Percentiles rank a stretch among this genome's conserved stretches.
These are phyloP conservation scores for Graphilbum fragrans DNA, from an alignment of 2,329 filamentous ascomycete species.

Conservation along the genomic window DNA sequence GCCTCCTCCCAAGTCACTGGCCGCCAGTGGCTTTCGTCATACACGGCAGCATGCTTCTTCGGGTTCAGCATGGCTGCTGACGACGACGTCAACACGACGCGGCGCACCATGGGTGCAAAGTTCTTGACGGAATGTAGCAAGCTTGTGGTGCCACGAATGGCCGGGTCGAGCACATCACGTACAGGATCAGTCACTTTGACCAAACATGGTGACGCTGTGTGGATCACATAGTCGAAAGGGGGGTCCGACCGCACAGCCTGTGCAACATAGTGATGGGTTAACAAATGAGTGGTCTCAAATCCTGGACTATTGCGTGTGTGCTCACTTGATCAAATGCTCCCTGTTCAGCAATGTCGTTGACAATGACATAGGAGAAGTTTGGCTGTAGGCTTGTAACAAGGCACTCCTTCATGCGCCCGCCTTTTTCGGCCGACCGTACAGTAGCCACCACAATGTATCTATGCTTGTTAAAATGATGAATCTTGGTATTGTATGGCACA, in stretches of 20 bases:
- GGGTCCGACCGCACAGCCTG: constrained; percentile 25
- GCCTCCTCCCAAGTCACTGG: constrained; percentile 24
- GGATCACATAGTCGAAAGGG: constrained; percentile 61
- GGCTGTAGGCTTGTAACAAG: constrained; percentile 28
- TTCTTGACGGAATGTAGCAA: constrained; percentile 34
- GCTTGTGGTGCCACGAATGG: constrained; percentile 37
- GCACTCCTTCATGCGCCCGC: constrained; percentile 26
- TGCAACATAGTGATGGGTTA: not conserved
- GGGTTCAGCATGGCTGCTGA: constrained; percentile 31
- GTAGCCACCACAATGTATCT: constrained; percentile 32
- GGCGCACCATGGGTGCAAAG: constrained; percentile 40
- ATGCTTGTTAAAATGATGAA: too few relatives aligned
- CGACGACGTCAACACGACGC: constrained; percentile 44
- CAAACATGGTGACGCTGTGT: constrained; percentile 66
- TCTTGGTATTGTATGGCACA: too few relatives aligned
- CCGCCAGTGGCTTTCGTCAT: constrained; percentile 27
- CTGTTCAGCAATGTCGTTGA: constrained; percentile 58
- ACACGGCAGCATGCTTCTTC: constrained; percentile 21
- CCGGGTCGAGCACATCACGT: constrained; percentile 39
- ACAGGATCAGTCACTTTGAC: constrained; percentile 43
- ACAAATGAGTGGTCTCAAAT: not conserved
- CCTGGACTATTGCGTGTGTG: not conserved
- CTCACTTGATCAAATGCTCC: constrained; percentile 53
- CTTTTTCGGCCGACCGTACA: constrained; percentile 35
- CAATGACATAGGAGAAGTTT: constrained; percentile 36